A percentile compares a stretch with the other conserved stretches of the same genome.
Conservation (phyloP, 805 yeast species). For the Candida caryicola region DNA sequence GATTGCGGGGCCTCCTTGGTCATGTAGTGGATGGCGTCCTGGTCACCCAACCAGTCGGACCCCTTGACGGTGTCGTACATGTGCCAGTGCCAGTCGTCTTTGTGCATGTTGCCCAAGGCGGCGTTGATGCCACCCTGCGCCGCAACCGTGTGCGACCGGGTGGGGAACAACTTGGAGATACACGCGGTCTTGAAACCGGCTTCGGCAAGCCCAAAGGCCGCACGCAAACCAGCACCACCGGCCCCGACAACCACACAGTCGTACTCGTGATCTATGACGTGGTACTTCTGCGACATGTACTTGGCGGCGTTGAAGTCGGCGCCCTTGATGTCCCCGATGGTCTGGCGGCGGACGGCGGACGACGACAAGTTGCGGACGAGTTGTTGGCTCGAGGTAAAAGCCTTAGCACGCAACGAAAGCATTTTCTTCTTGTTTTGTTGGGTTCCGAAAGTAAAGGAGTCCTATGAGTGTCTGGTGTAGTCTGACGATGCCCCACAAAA, state of each 20-base stretch:
- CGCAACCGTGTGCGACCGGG: slow-evolving; percentile 98
- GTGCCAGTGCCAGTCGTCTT: slow-evolving; percentile 99
- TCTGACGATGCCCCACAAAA: not conserved
- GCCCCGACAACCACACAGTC: slow-evolving; percentile 98
- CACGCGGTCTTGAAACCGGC: slow-evolving; percentile 98
- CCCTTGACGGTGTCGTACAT: slow-evolving; percentile 99
- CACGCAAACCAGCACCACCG: slow-evolving; percentile 98
- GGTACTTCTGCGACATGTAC: slow-evolving; percentile 64
- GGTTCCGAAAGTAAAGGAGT: too few relatives aligned
- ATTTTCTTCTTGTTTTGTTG: too few relatives aligned
- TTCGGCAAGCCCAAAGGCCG: slow-evolving; percentile 95
- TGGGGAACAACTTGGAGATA: slow-evolving; percentile 93
- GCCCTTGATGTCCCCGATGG: slow-evolving; percentile 40
- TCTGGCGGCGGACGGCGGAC: slow-evolving; percentile 28
- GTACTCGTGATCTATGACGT: slow-evolving; percentile 94
- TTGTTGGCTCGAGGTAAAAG: not conserved
- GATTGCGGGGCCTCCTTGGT: slow-evolving; percentile 96
- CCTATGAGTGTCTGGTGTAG: not conserved
- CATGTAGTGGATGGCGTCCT: slow-evolving; percentile 98
- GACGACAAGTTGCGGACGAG: slow-evolving; percentile 25
- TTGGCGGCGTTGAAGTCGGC: slow-evolving; percentile 40
- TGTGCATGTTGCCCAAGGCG: slow-evolving; percentile 97
- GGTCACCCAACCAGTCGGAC: slow-evolving; percentile 99
- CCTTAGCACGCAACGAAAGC: slow-evolving; percentile 12
- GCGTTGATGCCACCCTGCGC: slow-evolving; percentile 99